Evolutionary conservation across 148 eudicot species (phyloP).

Genomic region (Nyssa sinensis): DNA sequence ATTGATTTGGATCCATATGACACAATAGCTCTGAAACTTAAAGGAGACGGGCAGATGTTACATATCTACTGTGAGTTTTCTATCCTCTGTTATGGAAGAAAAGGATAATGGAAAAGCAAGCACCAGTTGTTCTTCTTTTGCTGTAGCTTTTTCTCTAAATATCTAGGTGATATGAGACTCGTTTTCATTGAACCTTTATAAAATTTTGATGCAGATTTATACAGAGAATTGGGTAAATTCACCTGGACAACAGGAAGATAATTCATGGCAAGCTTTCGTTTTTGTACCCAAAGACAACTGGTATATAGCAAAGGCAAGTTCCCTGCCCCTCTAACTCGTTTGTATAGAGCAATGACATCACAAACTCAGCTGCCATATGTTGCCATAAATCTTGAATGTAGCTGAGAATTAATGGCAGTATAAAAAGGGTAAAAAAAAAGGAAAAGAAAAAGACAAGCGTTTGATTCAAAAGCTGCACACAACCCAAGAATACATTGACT

Average conservation of each 20-base stretch:
- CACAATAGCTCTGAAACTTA: constrained; percentile 79
- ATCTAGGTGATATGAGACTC: not conserved
- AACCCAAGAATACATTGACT: not conserved
- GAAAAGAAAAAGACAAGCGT: no score
- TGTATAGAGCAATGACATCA: not conserved
- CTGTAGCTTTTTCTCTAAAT: not conserved
- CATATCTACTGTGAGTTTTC: constrained; percentile 80
- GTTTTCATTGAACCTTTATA: not conserved
- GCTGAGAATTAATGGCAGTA: not conserved
- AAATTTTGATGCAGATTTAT: constrained; percentile 63
- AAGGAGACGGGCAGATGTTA: constrained; percentile 97
- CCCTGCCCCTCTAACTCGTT: constrained; percentile 9
- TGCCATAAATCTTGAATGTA: not conserved
- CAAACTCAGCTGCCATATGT: not conserved
- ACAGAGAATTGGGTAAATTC: constrained; percentile 99
- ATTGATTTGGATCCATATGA: constrained; percentile 91
- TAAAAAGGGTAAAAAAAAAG: not conserved
- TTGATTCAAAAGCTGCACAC: not conserved
- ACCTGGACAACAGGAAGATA: constrained; percentile 95
- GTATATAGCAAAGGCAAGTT: constrained; percentile 90
- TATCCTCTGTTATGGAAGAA: not conserved
- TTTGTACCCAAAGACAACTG: constrained; percentile 86
- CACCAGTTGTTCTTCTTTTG: not conserved
- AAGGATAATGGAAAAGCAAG: not conserved
- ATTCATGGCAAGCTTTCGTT: constrained; percentile 98